These are phyloP conservation scores for Sugiyamaella marilandica DNA, from an alignment of 805 yeast species.

Conservation along the genomic window DNA sequence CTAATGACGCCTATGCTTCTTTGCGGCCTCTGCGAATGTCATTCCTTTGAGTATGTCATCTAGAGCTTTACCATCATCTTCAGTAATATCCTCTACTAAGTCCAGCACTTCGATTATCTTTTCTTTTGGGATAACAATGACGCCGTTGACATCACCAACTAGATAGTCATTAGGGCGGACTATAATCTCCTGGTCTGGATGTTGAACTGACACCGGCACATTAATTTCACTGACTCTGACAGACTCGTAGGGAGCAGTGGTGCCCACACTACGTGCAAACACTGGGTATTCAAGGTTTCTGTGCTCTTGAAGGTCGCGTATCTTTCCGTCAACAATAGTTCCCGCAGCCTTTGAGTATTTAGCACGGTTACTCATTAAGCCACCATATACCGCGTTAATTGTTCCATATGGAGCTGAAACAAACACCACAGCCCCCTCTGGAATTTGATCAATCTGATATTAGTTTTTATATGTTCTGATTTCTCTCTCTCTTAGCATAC, in stretches of 20 bases:
- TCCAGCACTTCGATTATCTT: slow-evolving; percentile 28
- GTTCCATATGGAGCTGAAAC: slow-evolving; percentile 57
- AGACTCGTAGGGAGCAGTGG: slow-evolving; percentile 69
- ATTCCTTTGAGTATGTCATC: slow-evolving; percentile 8
- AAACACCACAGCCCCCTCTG: slow-evolving; percentile 57
- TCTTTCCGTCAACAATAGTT: slow-evolving; percentile 40
- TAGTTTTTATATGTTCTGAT: neutral
- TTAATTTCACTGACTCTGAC: slow-evolving; percentile 77
- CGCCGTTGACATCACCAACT: slow-evolving; percentile 78
- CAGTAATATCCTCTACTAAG: slow-evolving; percentile 9
- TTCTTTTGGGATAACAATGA: slow-evolving; percentile 49
- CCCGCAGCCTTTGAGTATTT: slow-evolving; percentile 6
- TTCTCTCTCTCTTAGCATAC: neutral
- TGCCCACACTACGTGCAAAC: slow-evolving; percentile 70
- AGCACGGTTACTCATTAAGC: slow-evolving; percentile 56
- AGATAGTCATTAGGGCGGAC: slow-evolving; percentile 68
- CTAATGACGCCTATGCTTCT: slow-evolving; percentile 13
- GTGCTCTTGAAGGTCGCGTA: slow-evolving; percentile 12
- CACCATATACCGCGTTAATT: slow-evolving; percentile 80
- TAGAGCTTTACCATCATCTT: slow-evolving; percentile 11
- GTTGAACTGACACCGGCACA: slow-evolving; percentile 43
- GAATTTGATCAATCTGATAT: slow-evolving; percentile 55
- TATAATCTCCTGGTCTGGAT: slow-evolving; percentile 15
- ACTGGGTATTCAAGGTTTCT: slow-evolving; percentile 60
- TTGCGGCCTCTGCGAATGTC: slow-evolving; percentile 10